These are phyloP conservation scores for Penicillium sp. DNA, from an alignment of 2,329 filamentous ascomycete species.

Conservation along the genomic window DNA sequence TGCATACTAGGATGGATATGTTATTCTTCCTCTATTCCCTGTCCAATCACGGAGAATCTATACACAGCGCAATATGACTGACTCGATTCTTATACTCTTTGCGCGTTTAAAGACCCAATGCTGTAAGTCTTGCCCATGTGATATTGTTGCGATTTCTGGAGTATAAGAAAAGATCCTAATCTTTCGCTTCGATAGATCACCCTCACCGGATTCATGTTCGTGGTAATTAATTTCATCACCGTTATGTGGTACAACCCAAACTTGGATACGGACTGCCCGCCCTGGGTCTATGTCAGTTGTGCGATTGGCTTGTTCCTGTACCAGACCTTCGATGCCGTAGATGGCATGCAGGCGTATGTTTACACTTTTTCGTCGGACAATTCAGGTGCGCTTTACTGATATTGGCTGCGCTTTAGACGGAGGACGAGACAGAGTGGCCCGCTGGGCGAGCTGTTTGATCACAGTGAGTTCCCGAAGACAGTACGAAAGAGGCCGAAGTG, in stretches of 20 bases:
- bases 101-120: conserved; percentile 46
- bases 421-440: conserved; percentile 91
- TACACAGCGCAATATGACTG: conserved; percentile 11
- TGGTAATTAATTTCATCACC: conserved; percentile 85
- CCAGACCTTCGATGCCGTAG: conserved; percentile 97
- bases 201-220: conserved; percentile 83
- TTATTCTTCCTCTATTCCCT: background rate
- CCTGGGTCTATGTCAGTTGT: conserved; percentile 95
- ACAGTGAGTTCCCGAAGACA: conserved; percentile 56
- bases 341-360: conserved; percentile 85
- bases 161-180: conserved; percentile 17
- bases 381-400: conserved; percentile 13
- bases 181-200: conserved; percentile 62
- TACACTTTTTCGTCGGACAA: background rate
- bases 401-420: conserved; percentile 52
- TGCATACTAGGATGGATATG: background rate
- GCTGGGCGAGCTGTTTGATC: conserved; percentile 93
- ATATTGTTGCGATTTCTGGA: background rate
- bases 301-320: conserved; percentile 88
- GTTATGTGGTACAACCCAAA: conserved; percentile 95
- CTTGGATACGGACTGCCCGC: conserved; percentile 86
- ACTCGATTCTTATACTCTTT: conserved; percentile 10
- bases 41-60: background rate
- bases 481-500: background rate
- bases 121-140: conserved; percentile 38